Evolutionary conservation across 73 alveolate genomes (phyloP), one percentile per base, ranked within the genome.

Genomic region (Paramecium biaurelia): DNA sequence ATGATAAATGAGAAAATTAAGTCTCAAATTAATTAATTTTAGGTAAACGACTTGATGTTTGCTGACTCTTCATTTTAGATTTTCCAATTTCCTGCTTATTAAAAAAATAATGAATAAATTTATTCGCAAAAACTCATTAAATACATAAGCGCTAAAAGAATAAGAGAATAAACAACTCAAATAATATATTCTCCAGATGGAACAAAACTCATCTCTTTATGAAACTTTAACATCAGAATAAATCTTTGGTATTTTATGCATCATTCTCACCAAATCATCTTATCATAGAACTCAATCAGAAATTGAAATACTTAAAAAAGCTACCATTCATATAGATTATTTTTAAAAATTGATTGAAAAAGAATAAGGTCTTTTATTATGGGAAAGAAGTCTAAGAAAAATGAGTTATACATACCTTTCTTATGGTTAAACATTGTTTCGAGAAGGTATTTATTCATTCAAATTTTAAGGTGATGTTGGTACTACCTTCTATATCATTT

Each of bases 261-360:
- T 79, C 8, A 79, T 79, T 18, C 49, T 79, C 7, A 42, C 43
- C 1, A 79, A 79, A 79, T 79, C 90, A 7, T 41, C 76, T 11
- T 79, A 79, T 43, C 74, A 79, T 41, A 79, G 90, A 79, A 79
- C 76, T 45, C 26, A 42, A 42, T 30, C 45, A 30, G 90, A 79
- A 79, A 79, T 79, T 41, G 76, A 79, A 43, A 79, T 79, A 0
- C 74, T 79, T 6, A 79, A 79, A 45, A 79, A 79, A 18, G 70
- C 70, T 11, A 79, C 90, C 0, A 43, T 9, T 10, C 74, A 79
- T 43, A 79, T 41, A 10, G 70, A 21, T 6, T 79, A 30, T 23
- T 45, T 79, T 26, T 30, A 79, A 42, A 43, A 79, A 79, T 37
- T 79, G 0, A 47, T 38, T 11, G 72, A 79, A 23, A 38, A 79